phyloP scores from a whole-genome alignment of 352 stramenopile genomes.

The Phytophthora tentaculata region DNA sequence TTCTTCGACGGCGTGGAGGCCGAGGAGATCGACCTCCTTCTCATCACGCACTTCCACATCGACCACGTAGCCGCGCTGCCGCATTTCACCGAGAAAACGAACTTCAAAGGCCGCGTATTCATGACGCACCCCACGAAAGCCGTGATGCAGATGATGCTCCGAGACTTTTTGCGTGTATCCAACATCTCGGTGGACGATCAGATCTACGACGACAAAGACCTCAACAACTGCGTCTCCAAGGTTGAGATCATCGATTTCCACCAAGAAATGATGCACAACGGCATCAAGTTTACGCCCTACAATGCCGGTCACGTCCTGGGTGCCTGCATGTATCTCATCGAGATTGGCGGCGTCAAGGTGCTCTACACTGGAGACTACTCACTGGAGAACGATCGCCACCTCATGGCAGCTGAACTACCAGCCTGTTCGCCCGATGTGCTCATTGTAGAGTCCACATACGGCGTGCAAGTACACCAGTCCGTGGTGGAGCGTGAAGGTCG shows the following conservation, averaged over 20 bases:
- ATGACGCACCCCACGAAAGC: constrained; percentile 99
- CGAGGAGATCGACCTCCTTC: constrained; percentile 95
- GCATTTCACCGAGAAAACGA: constrained; percentile 99
- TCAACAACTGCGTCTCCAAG: constrained; percentile 97
- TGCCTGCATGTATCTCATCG: constrained; percentile 99
- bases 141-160: constrained; percentile 98
- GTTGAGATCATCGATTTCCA: constrained; percentile 99
- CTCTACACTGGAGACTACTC: constrained; percentile 99
- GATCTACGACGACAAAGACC: constrained; percentile 95
- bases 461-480: constrained; percentile 96
- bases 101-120: constrained; percentile 98
- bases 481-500: constrained; percentile 95
- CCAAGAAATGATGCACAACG: constrained; percentile 96
- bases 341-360: constrained; percentile 97
- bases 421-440: constrained; percentile 96
- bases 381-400: constrained; percentile 98
- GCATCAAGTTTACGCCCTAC: constrained; percentile 98
- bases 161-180: constrained; percentile 96
- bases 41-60: constrained; percentile 99
- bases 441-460: constrained; percentile 99
- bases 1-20: constrained; percentile 98
- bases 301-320: constrained; percentile 99
- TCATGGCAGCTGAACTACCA: constrained; percentile 93
- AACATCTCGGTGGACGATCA: constrained; percentile 94
- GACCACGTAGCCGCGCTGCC: constrained; percentile 99